Evolutionary conservation across 1,284 basidiomycete species (phyloP).

Genomic region (Pascua sp.): DNA sequence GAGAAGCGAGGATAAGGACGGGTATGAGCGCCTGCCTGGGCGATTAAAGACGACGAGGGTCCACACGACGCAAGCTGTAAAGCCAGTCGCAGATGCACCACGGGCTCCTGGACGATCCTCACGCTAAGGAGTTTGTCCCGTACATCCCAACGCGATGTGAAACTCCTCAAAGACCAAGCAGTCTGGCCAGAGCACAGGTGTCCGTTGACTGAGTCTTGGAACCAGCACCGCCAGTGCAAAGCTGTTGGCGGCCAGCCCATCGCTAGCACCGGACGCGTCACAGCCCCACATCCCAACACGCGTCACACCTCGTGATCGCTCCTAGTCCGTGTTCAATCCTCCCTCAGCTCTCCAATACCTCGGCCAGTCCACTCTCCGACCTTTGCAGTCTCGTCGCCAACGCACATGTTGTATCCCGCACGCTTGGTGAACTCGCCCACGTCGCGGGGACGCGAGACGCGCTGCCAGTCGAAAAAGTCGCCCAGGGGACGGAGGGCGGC

Average conservation of each 20-base stretch:
- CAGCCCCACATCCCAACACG: not conserved
- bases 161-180: no score
- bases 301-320: not conserved
- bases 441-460: constrained; percentile 69
- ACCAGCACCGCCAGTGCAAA: not conserved
- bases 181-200: no score
- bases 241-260: not conserved
- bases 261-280: not conserved
- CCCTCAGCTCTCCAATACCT: not conserved
- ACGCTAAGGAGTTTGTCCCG: no score
- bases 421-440: constrained; percentile 55
- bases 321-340: no score
- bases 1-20: no score
- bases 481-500: constrained; percentile 71
- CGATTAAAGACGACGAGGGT: no score
- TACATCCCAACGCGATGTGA: no score
- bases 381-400: not conserved
- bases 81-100: no score
- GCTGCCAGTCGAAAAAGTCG: constrained; percentile 81
- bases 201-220: no score
- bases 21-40: no score
- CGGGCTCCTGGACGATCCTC: no score
- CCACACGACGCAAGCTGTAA: no score
- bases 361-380: constrained; percentile 53
- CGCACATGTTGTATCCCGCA: constrained; percentile 41